Percentiles rank a stretch among this genome's conserved stretches.
Evolutionary conservation across 768 basidiomycete genomes (phyloP).

Genomic region (Suillus fuscotomentosus): DNA sequence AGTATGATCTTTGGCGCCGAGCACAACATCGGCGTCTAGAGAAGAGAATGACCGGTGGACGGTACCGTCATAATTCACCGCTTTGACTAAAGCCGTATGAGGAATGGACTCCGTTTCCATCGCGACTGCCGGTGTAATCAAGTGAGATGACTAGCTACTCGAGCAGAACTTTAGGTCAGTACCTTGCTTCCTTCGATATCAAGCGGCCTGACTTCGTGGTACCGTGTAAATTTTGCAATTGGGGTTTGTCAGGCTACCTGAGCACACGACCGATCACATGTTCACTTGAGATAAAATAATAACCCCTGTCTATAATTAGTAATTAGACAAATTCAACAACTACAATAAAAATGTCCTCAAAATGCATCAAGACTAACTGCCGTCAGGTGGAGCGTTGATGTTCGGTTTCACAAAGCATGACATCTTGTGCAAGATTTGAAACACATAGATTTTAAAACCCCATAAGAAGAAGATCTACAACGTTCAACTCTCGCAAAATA

Average conservation of each 20-base stretch:
- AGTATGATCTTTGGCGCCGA: slow-evolving; percentile 50
- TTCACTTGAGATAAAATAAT: background rate
- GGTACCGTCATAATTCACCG: too few relatives aligned
- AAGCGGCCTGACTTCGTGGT: background rate
- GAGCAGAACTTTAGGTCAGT: background rate
- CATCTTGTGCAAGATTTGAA: background rate
- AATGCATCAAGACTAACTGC: background rate
- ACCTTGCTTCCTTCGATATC: background rate
- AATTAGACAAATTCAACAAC: background rate
- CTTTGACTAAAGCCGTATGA: background rate
- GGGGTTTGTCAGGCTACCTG: too few relatives aligned
- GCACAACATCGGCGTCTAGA: slow-evolving; percentile 53
- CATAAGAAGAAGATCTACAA: too few relatives aligned
- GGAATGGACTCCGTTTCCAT: background rate
- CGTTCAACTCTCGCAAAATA: background rate
- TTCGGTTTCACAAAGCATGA: background rate
- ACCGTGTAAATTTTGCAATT: too few relatives aligned
- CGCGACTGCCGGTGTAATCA: background rate
- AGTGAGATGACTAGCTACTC: background rate
- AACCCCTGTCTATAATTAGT: background rate
- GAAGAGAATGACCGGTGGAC: slow-evolving; percentile 51
- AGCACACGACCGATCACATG: background rate
- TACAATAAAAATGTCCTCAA: too few relatives aligned
- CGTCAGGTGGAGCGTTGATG: background rate
- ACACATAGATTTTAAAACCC: background rate